Evolutionary conservation across 2,329 filamentous ascomycete genomes (phyloP).

Genomic region (Fusarium sp.): DNA sequence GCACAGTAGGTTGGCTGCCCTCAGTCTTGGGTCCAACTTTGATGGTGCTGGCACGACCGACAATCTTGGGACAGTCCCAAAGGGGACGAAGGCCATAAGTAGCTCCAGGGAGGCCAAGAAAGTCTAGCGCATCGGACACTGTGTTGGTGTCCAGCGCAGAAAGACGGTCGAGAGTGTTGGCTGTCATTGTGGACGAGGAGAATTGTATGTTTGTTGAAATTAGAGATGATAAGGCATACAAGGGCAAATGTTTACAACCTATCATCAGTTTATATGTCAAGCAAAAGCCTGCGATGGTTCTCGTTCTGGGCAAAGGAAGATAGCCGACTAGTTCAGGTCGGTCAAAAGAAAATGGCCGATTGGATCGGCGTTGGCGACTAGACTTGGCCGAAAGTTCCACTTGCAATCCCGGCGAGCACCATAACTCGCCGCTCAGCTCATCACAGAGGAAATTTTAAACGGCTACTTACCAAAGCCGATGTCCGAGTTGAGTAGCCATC

Average conservation of each 20-base stretch:
- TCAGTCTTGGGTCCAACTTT: slow-evolving; percentile 9
- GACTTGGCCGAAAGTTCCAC: background rate
- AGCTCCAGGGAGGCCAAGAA: slow-evolving; percentile 27
- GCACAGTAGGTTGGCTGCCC: background rate
- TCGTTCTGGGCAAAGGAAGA: background rate
- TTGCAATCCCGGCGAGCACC: background rate
- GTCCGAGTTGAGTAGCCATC: background rate
- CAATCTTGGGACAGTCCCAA: slow-evolving; percentile 35
- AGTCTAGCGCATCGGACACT: slow-evolving; percentile 36
- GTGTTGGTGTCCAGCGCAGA: slow-evolving; percentile 31
- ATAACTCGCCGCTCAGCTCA: background rate
- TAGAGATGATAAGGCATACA: background rate
- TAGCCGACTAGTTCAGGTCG: background rate
- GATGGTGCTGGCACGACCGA: slow-evolving; percentile 33
- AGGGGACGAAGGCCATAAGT: slow-evolving; percentile 31
- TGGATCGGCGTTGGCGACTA: background rate
- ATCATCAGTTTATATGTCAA: background rate
- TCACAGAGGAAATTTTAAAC: background rate
- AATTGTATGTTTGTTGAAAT: background rate
- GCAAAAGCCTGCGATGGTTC: background rate
- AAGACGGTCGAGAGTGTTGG: slow-evolving; percentile 16
- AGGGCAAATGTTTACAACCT: background rate
- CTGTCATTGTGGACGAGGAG: background rate
- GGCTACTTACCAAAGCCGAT: background rate
- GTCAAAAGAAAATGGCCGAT: background rate